phyloP scores from a whole-genome alignment of 2,329 filamentous ascomycete genomes.

The Orbilia javanica region DNA sequence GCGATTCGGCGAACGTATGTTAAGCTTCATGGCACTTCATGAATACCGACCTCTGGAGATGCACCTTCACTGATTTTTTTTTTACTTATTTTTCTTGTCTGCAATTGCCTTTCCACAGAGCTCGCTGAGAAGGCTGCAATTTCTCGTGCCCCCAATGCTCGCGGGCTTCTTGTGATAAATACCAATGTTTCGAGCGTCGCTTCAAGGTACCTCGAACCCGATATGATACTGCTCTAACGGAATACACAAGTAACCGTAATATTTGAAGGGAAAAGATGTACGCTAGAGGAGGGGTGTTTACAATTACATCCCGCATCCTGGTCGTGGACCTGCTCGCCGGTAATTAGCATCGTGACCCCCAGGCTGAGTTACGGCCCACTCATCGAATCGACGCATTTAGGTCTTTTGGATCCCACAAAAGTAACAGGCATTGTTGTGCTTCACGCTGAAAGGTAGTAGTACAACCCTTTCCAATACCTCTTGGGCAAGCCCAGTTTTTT shows the following conservation, averaged over 20 bases:
- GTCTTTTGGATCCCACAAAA: conserved; percentile 81
- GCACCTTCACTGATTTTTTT: neutral
- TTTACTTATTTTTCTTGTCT: too few relatives aligned
- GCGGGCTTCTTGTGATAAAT: conserved; percentile 91
- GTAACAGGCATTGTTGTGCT: conserved; percentile 89
- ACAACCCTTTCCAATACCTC: neutral
- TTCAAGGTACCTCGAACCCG: conserved; percentile 68
- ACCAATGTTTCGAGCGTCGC: conserved; percentile 91
- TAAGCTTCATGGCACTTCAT: neutral
- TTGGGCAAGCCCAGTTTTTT: neutral
- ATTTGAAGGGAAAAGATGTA: conserved; percentile 86
- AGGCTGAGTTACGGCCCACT: conserved; percentile 28
- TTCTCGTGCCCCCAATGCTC: conserved; percentile 82
- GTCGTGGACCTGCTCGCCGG: conserved; percentile 91
- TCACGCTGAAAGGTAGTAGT: conserved; percentile 79
- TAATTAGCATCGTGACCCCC: conserved; percentile 61
- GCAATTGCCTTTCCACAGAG: conserved; percentile 66
- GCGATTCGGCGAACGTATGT: conserved; percentile 85
- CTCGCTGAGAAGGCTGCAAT: conserved; percentile 94
- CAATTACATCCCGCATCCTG: conserved; percentile 93
- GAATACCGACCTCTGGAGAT: neutral
- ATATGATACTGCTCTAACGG: neutral
- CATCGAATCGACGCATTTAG: conserved; percentile 63
- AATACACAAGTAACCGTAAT: conserved; percentile 7
- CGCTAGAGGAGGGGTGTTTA: conserved; percentile 87